A percentile compares a stretch with the other conserved stretches of the same genome.
Evolutionary conservation across 2,329 filamentous ascomycete genomes (phyloP).

Genomic region (Nothomitra cinnamomea): DNA sequence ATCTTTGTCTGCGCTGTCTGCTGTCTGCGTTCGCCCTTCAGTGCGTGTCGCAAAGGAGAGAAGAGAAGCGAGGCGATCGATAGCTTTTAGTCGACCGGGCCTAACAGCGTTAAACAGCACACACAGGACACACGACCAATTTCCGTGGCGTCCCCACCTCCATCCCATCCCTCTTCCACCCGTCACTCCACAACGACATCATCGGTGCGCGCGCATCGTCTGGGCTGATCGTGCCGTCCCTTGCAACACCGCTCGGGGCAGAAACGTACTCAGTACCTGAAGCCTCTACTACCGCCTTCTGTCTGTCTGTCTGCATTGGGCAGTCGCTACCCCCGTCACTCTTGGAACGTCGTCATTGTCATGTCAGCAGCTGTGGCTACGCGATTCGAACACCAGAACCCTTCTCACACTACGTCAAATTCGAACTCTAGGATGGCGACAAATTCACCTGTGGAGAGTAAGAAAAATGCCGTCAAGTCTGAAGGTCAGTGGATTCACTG

Average conservation of each 20-base stretch:
- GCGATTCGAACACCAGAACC: constrained; percentile 3
- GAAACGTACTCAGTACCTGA: background rate
- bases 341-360: constrained; percentile 5
- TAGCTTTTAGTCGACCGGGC: background rate
- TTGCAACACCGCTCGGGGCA: background rate
- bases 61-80: background rate
- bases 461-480: constrained; percentile 6
- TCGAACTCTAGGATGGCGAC: constrained; percentile 3
- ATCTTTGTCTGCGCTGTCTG: background rate
- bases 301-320: background rate
- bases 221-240: background rate
- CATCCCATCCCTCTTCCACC: background rate
- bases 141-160: background rate
- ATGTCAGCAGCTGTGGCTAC: constrained; percentile 4
- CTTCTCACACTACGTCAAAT: constrained; percentile 1
- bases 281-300: background rate
- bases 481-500: constrained; percentile 4
- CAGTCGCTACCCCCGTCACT: background rate
- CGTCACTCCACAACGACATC: background rate
- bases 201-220: background rate
- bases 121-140: background rate
- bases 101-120: too few relatives aligned
- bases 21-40: background rate
- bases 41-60: background rate
- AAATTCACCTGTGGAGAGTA: background rate